Evolutionary conservation across 208 protist species (phyloP).

Genomic region (Trypanosoma conorhini): DNA sequence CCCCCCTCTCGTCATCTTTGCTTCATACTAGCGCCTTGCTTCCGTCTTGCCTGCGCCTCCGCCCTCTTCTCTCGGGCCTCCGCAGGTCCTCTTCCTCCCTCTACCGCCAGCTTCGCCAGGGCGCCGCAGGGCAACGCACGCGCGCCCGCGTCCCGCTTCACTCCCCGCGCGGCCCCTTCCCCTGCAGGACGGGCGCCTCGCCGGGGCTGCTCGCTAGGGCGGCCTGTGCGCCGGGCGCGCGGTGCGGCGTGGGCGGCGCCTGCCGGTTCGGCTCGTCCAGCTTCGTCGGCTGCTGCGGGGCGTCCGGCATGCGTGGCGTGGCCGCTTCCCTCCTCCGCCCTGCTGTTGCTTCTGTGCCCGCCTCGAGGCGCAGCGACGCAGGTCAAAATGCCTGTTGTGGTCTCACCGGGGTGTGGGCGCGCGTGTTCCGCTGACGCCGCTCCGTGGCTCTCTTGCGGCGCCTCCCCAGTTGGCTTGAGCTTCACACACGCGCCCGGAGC

Average conservation of each 20-base stretch:
- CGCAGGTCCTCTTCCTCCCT: not conserved
- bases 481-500: not conserved
- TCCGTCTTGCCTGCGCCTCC: not conserved
- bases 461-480: not conserved
- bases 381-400: too few relatives aligned
- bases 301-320: not conserved
- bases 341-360: not conserved
- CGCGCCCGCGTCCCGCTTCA: not conserved
- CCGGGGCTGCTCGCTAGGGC: conserved; percentile 8
- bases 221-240: conserved; percentile 15
- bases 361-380: too few relatives aligned
- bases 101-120: not conserved
- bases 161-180: conserved; percentile 1
- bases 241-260: conserved; percentile 33
- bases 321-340: not conserved
- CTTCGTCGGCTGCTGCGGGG: conserved; percentile 11
- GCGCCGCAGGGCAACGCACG: not conserved
- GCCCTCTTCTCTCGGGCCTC: not conserved
- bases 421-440: not conserved
- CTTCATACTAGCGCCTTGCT: not conserved
- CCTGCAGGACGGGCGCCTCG: conserved; percentile 30
- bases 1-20: too few relatives aligned
- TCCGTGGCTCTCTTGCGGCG: not conserved
- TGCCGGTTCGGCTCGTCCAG: conserved; percentile 42
- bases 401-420: too few relatives aligned